Evolutionary conservation across 441 rosid species (phyloP).

Genomic region (Brassica hybrid): DNA sequence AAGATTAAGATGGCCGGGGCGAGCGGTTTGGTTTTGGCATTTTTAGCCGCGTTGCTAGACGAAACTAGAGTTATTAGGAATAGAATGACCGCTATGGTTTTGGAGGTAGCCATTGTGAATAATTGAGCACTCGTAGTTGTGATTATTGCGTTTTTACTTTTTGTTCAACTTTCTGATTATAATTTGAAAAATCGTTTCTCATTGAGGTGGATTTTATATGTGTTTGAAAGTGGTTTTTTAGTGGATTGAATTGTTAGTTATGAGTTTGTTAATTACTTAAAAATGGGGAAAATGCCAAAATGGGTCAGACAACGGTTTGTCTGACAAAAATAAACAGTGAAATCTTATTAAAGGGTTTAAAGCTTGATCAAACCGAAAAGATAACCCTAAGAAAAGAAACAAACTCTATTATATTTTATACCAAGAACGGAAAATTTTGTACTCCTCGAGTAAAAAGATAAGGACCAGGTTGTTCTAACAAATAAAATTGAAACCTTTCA

Average conservation of each 20-base stretch:
- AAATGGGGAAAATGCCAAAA: neutral
- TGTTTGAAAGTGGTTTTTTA: neutral
- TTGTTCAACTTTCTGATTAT: neutral
- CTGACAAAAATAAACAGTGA: neutral
- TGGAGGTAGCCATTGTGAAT: conserved; percentile 14
- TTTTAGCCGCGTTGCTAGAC: conserved; percentile 4
- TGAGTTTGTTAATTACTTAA: neutral
- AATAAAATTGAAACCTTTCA: neutral
- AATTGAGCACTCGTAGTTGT: neutral
- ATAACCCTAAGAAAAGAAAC: neutral
- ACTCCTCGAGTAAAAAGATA: neutral
- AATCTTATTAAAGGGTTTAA: conserved; percentile 13
- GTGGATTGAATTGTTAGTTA: neutral
- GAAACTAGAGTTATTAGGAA: conserved; percentile 3
- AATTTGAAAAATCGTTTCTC: neutral
- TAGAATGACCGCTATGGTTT: neutral
- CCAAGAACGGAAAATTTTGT: neutral
- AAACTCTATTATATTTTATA: neutral
- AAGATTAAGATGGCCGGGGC: conserved; percentile 47
- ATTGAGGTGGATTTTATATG: neutral
- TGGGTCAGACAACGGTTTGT: neutral
- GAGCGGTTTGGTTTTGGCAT: neutral
- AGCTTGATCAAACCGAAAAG: conserved; percentile 6
- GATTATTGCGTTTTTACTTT: neutral
- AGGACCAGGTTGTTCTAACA: neutral